Evolutionary conservation across 192 early-diverging fungal species (phyloP).

Genomic region (Paraglomus occultum): DNA sequence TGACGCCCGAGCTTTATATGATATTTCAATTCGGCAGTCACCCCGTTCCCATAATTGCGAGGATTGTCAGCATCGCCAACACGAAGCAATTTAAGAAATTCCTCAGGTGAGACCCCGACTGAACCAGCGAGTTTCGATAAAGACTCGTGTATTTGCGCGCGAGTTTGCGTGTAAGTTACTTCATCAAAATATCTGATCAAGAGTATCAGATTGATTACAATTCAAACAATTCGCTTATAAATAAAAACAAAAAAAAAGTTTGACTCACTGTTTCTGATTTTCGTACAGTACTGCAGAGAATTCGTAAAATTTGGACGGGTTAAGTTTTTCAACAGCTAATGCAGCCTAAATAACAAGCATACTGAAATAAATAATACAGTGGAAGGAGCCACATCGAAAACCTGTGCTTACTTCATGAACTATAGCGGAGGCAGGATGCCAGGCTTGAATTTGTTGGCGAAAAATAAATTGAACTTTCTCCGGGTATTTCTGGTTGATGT

Average conservation of each 20-base stretch:
- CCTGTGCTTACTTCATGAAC: conserved; percentile 60
- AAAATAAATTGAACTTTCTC: conserved; percentile 62
- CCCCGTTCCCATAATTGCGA: conserved; percentile 64
- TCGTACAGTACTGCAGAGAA: conserved; percentile 60
- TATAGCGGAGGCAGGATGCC: conserved; percentile 75
- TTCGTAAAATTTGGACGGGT: conserved; percentile 49
- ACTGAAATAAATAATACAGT: conserved; percentile 1
- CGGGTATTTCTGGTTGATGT: conserved; percentile 40
- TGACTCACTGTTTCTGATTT: conserved; percentile 51
- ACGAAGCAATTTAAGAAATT: conserved; percentile 44
- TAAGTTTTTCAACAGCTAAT: conserved; percentile 63
- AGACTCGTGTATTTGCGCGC: conserved; percentile 50
- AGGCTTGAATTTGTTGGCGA: conserved; percentile 82
- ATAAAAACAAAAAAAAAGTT: background rate
- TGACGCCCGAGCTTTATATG: conserved; percentile 66
- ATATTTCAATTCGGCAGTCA: conserved; percentile 68
- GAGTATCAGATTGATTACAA: background rate
- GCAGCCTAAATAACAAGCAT: conserved; percentile 45
- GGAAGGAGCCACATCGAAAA: background rate
- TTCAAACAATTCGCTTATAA: background rate
- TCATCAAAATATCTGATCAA: conserved; percentile 60
- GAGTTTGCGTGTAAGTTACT: conserved; percentile 52
- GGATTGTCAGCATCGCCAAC: conserved; percentile 39
- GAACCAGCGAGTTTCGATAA: conserved; percentile 48
- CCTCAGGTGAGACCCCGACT: conserved; percentile 48